These are phyloP conservation scores for Penicillium sp. DNA, from an alignment of 2,329 filamentous ascomycete species.

Conservation along the genomic window DNA sequence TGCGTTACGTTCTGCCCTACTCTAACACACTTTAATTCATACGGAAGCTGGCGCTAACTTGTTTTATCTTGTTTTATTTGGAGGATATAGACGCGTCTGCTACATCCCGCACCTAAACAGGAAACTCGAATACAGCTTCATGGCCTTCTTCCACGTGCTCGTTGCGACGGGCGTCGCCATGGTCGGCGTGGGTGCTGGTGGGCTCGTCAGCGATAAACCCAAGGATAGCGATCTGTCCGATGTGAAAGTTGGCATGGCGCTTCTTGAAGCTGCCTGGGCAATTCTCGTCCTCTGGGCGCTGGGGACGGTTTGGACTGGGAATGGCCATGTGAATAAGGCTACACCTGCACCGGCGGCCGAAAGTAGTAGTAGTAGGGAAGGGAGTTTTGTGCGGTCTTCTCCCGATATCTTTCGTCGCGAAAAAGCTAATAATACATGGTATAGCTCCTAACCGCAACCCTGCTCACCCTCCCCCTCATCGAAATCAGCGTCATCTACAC, in stretches of 20 bases:
- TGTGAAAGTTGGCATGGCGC: slow-evolving; percentile 9
- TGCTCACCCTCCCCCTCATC: slow-evolving; percentile 3
- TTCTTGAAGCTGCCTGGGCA: slow-evolving; percentile 6
- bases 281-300: slow-evolving; percentile 2
- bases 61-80: too few species aligned
- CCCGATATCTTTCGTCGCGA: too few species aligned
- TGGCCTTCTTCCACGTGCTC: slow-evolving; percentile 8
- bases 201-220: not conserved
- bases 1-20: not conserved
- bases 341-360: too few species aligned
- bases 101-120: not conserved
- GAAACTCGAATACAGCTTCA: slow-evolving; percentile 3
- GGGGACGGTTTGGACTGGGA: too few species aligned
- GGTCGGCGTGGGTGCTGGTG: not conserved
- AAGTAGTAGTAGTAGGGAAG: too few species aligned
- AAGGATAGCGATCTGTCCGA: not conserved
- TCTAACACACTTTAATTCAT: too few species aligned
- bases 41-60: too few species aligned
- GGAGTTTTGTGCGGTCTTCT: too few species aligned
- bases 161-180: slow-evolving; percentile 9
- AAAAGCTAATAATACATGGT: too few species aligned
- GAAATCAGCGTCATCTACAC: slow-evolving; percentile 6
- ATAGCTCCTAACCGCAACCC: too few species aligned
- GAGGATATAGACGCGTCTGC: too few species aligned
- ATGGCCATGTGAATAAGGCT: too few species aligned